Evolutionary conservation across 2,329 filamentous ascomycete species (phyloP).

Genomic region (Cercospora zeae-maydis): DNA sequence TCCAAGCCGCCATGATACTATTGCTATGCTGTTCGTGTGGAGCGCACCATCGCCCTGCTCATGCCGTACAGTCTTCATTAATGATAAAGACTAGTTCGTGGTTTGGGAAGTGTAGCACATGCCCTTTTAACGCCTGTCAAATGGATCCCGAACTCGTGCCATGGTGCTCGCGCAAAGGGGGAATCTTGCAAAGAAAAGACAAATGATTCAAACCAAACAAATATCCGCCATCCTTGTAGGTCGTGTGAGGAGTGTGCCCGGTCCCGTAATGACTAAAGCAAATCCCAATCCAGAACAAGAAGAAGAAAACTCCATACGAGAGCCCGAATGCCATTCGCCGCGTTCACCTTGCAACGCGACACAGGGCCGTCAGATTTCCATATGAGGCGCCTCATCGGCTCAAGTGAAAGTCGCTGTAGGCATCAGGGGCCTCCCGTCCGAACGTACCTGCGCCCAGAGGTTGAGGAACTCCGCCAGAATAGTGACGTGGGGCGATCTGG

Average conservation of each 20-base stretch:
- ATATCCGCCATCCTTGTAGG: slow-evolving; percentile 13
- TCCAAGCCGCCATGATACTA: not conserved
- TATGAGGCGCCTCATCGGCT: not conserved
- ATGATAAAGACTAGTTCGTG: not conserved
- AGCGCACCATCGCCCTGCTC: not conserved
- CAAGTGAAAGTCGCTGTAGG: slow-evolving; percentile 16
- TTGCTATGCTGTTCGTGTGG: slow-evolving; percentile 2
- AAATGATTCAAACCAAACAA: slow-evolving; percentile 15
- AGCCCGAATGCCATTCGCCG: not conserved
- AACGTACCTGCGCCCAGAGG: slow-evolving; percentile 29
- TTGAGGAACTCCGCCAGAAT: slow-evolving; percentile 31
- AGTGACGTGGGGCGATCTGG: slow-evolving; percentile 25
- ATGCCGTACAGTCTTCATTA: not conserved
- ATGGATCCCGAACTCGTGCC: slow-evolving; percentile 13
- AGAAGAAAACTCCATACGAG: no score
- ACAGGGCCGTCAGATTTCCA: not conserved
- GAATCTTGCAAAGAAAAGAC: slow-evolving; percentile 18
- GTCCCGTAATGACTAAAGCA: slow-evolving; percentile 5
- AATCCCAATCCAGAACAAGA: not conserved
- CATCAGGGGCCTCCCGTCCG: slow-evolving; percentile 21
- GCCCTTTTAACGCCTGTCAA: slow-evolving; percentile 15
- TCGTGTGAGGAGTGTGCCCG: slow-evolving; percentile 18
- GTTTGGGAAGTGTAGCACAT: not conserved
- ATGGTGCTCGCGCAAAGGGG: slow-evolving; percentile 24
- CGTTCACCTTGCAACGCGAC: not conserved